A percentile compares a stretch with the other conserved stretches of the same genome.
These are phyloP conservation scores for Sporisorium graminicola DNA, from an alignment of 1,284 basidiomycete species.

Conservation along the genomic window DNA sequence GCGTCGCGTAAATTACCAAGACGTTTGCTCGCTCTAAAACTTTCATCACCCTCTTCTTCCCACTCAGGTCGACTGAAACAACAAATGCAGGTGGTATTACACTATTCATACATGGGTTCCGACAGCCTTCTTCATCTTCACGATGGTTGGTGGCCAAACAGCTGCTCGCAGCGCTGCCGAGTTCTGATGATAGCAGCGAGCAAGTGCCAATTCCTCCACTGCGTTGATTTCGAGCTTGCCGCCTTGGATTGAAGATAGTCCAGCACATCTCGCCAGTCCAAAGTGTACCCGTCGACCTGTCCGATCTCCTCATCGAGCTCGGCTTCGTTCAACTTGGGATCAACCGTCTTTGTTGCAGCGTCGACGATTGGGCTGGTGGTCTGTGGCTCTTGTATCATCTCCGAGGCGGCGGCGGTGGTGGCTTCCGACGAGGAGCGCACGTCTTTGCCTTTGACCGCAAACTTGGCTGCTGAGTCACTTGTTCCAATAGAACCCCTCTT, in stretches of 20 bases:
- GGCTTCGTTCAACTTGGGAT: constrained; percentile 1
- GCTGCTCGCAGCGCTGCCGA: constrained; percentile 21
- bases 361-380: neutral
- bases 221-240: constrained; percentile 21
- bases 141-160: constrained; percentile 10
- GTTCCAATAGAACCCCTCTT: constrained; percentile 16
- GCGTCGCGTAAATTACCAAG: constrained; percentile 22
- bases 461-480: neutral
- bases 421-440: neutral
- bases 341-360: neutral
- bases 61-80: neutral
- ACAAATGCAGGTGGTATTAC: neutral
- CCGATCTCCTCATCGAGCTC: constrained; percentile 23
- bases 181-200: constrained; percentile 30
- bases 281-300: neutral
- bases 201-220: constrained; percentile 43
- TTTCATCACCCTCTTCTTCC: neutral
- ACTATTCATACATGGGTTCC: neutral
- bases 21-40: neutral
- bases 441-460: neutral
- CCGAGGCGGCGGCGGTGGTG: neutral
- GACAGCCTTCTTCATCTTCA: neutral
- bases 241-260: constrained; percentile 24
- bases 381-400: neutral
- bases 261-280: constrained; percentile 22